Conservation (phyloP, 768 basidiomycete genomes). For the Naganishia randhawae region DNA sequence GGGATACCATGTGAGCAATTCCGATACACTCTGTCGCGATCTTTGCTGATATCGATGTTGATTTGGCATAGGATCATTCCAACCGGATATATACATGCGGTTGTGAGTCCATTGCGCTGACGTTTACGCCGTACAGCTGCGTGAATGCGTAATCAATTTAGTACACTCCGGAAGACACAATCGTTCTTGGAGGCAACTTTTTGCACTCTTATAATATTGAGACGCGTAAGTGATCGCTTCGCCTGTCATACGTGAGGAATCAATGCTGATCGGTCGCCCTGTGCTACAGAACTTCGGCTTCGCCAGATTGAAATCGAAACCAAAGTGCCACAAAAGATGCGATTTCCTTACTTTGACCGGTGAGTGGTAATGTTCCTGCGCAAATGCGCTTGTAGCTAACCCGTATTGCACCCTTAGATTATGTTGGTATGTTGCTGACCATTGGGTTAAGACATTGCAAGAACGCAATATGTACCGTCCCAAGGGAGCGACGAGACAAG, state of each 20-base stretch:
- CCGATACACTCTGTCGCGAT: no score
- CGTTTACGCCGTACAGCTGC: not conserved
- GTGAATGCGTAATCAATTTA: slow-evolving; percentile 46
- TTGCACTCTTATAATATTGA: slow-evolving; percentile 81
- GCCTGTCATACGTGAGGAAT: not conserved
- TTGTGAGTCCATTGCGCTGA: slow-evolving; percentile 59
- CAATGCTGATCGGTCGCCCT: not conserved
- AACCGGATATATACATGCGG: slow-evolving; percentile 96
- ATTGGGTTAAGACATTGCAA: slow-evolving; percentile 65
- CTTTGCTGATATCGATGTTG: not conserved
- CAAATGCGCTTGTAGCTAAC: not conserved
- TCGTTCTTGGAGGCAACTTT: slow-evolving; percentile 98
- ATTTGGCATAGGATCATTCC: slow-evolving; percentile 64
- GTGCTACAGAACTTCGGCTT: slow-evolving; percentile 70
- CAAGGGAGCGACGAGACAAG: not conserved
- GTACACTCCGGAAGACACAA: slow-evolving; percentile 85
- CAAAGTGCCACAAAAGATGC: slow-evolving; percentile 85
- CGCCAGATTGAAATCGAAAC: slow-evolving; percentile 88
- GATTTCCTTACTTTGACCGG: slow-evolving; percentile 78
- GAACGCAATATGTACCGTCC: slow-evolving; percentile 13
- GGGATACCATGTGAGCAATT: slow-evolving; percentile 46
- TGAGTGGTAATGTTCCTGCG: slow-evolving; percentile 48
- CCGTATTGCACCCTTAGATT: slow-evolving; percentile 56
- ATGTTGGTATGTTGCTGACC: slow-evolving; percentile 86
- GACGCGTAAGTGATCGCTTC: slow-evolving; percentile 62